These are phyloP conservation scores for Dioscorea zingiberensis DNA, from an alignment of 106 monocot genomes.

Conservation along the genomic window DNA sequence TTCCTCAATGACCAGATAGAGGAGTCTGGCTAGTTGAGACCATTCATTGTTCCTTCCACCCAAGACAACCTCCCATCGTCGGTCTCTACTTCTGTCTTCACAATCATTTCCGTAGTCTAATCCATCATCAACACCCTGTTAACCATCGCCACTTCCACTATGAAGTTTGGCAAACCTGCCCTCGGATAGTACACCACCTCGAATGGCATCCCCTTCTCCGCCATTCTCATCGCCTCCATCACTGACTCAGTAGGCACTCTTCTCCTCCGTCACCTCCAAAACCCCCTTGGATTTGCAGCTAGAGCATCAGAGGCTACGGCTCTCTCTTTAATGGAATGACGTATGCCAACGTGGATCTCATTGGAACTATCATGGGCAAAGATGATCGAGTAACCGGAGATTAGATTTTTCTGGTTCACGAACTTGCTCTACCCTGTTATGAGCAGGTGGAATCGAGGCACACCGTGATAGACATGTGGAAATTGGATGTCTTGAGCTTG, in stretches of 20 bases:
- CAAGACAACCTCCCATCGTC: constrained; percentile 37
- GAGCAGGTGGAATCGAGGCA: constrained; percentile 55
- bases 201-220: constrained; percentile 26
- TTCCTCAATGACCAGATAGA: no score
- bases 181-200: constrained; percentile 55
- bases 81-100: constrained; percentile 44
- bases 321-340: neutral
- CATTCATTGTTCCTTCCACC: constrained; percentile 40
- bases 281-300: constrained; percentile 5
- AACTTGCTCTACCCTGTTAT: constrained; percentile 75
- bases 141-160: constrained; percentile 46
- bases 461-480: constrained; percentile 63
- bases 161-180: constrained; percentile 27
- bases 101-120: constrained; percentile 32
- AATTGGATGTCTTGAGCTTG: constrained; percentile 18
- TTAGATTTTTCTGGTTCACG: constrained; percentile 54
- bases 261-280: constrained; percentile 20
- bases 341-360: constrained; percentile 34
- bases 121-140: constrained; percentile 20
- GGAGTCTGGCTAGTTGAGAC: neutral
- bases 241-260: constrained; percentile 32
- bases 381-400: constrained; percentile 58
- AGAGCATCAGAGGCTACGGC: no score
- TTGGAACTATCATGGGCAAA: constrained; percentile 26
- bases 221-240: constrained; percentile 34